Percentiles rank a stretch among this genome's conserved stretches.
phyloP scores from a whole-genome alignment of 2,329 filamentous ascomycete genomes.

The Whalleya microplaca region DNA sequence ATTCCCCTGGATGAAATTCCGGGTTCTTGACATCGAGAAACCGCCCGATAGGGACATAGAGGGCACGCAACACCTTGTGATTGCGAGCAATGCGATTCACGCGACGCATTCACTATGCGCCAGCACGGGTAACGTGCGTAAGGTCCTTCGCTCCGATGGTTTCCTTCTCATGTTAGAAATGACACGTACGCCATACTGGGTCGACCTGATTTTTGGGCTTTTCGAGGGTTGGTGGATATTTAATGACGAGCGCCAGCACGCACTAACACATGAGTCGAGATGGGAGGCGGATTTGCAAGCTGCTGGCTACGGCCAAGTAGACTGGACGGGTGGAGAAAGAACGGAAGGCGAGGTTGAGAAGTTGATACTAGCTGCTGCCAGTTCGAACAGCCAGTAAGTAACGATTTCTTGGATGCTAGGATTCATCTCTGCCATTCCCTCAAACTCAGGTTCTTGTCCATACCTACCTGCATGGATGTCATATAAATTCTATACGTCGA shows the following conservation, averaged over 20 bases:
- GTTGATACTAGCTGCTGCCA: conserved; percentile 22
- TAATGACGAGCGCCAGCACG: conserved; percentile 36
- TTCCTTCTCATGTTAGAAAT: conserved; percentile 41
- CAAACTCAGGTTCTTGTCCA: too few relatives aligned
- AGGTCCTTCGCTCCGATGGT: conserved; percentile 37
- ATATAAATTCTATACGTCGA: too few relatives aligned
- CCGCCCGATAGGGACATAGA: conserved; percentile 25
- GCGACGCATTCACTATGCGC: conserved; percentile 38
- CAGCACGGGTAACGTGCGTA: conserved; percentile 30
- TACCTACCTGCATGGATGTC: too few relatives aligned
- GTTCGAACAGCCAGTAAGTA: too few relatives aligned
- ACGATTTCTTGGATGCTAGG: too few relatives aligned
- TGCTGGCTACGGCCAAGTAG: conserved; percentile 34
- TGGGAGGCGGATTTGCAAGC: conserved; percentile 34
- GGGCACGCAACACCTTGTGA: conserved; percentile 37
- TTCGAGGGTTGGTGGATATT: conserved; percentile 46
- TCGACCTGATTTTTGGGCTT: conserved; percentile 42
- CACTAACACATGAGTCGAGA: conserved; percentile 14
- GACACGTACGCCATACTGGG: conserved; percentile 34
- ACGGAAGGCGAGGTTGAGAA: conserved; percentile 33
- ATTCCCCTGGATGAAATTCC: conserved; percentile 35
- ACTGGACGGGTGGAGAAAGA: conserved; percentile 35
- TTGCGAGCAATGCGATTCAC: conserved; percentile 43
- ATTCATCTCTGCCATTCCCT: too few relatives aligned
- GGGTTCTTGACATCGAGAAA: conserved; percentile 36